These are phyloP conservation scores for Elongisporangium anandrum DNA, from an alignment of 352 stramenopile species.

Conservation along the genomic window DNA sequence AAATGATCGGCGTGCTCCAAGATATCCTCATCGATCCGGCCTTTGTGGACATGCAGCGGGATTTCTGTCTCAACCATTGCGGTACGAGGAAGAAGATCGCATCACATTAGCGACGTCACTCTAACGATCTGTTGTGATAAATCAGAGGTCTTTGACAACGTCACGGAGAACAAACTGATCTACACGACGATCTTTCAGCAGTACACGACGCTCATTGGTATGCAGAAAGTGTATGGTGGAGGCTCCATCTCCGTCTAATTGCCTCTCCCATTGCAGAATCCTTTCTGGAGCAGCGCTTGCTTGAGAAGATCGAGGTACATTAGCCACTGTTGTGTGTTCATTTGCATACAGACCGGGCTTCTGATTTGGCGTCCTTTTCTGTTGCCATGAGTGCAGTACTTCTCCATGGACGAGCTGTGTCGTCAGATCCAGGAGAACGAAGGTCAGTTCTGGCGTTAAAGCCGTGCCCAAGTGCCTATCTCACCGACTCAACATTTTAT, in stretches of 20 bases:
- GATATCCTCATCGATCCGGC: constrained; percentile 76
- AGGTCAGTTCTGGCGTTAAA: constrained; percentile 17
- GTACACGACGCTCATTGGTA: constrained; percentile 78
- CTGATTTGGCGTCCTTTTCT: background rate
- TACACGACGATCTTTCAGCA: constrained; percentile 80
- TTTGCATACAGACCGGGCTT: background rate
- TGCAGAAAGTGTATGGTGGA: background rate
- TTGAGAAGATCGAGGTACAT: constrained; percentile 58
- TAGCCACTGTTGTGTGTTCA: too few species aligned
- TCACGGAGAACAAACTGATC: constrained; percentile 80
- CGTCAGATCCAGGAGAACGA: constrained; percentile 84
- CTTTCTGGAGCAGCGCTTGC: constrained; percentile 60
- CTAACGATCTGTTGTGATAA: background rate
- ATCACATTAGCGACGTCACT: constrained; percentile 2
- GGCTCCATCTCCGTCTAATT: constrained; percentile 5
- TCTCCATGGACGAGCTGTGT: constrained; percentile 79
- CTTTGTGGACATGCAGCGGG: constrained; percentile 73
- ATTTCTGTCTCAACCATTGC: constrained; percentile 78
- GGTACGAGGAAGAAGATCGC: constrained; percentile 21
- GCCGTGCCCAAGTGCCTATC: too few species aligned
- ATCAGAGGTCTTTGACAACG: constrained; percentile 79
- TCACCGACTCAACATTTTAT: background rate
- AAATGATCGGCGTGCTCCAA: constrained; percentile 77
- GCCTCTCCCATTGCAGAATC: constrained; percentile 29
- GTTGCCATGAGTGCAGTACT: constrained; percentile 30